These are phyloP conservation scores for Penicillium decumbens DNA, from an alignment of 2,329 filamentous ascomycete species.

Conservation along the genomic window DNA sequence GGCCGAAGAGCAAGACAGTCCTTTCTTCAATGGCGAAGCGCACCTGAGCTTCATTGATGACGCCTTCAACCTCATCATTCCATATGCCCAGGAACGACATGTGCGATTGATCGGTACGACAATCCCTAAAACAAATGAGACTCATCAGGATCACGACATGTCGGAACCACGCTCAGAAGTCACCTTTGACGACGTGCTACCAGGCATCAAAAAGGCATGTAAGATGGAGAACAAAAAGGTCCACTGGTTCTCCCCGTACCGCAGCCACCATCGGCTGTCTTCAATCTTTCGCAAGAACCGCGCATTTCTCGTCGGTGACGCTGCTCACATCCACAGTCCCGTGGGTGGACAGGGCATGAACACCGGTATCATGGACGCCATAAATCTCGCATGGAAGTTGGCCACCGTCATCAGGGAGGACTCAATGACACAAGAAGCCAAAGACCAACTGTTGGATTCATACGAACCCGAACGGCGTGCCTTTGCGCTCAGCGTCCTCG, in stretches of 20 bases:
- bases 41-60: conserved; percentile 32
- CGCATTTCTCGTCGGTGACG: conserved; percentile 54
- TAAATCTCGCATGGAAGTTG: conserved; percentile 55
- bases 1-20: conserved; percentile 22
- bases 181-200: conserved; percentile 30
- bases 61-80: conserved; percentile 37
- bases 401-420: conserved; percentile 40
- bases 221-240: conserved; percentile 27
- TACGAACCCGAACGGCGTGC: conserved; percentile 49
- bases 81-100: conserved; percentile 21
- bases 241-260: conserved; percentile 45
- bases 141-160: conserved; percentile 7
- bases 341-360: conserved; percentile 58
- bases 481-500: conserved; percentile 44
- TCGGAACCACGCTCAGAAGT: conserved; percentile 21
- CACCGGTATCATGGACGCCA: conserved; percentile 51
- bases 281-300: conserved; percentile 45
- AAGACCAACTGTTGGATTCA: conserved; percentile 43
- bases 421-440: conserved; percentile 26
- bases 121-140: not conserved
- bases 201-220: conserved; percentile 19
- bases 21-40: conserved; percentile 29
- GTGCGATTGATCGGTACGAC: conserved; percentile 28
- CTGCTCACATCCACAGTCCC: conserved; percentile 54
- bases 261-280: conserved; percentile 44